phyloP scores from a whole-genome alignment of 2,329 filamentous ascomycete species.

The Talaromyces sp. region DNA sequence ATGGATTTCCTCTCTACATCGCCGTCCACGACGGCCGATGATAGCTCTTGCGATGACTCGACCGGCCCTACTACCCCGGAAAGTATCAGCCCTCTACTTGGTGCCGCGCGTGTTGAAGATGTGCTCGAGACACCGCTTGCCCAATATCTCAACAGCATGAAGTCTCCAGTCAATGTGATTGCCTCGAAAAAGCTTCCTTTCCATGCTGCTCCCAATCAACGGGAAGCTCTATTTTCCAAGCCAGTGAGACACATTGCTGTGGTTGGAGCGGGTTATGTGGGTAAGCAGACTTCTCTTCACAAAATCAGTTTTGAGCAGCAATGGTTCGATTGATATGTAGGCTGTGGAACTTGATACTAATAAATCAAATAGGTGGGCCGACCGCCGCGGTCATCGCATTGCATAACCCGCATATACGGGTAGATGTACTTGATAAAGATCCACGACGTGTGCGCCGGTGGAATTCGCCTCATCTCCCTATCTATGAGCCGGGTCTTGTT shows the following conservation, averaged over 20 bases:
- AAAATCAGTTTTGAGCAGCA: not conserved
- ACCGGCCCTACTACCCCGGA: conserved; percentile 25
- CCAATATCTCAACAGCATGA: conserved; percentile 15
- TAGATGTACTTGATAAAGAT: conserved; percentile 71
- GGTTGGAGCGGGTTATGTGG: conserved; percentile 70
- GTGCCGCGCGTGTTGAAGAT: conserved; percentile 22
- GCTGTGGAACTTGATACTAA: not conserved
- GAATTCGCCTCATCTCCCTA: conserved; percentile 68
- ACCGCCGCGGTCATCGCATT: conserved; percentile 70
- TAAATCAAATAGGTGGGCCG: conserved; percentile 56
- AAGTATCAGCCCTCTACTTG: conserved; percentile 25
- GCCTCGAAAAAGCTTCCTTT: conserved; percentile 5
- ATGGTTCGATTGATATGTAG: not conserved
- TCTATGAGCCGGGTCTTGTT: conserved; percentile 67
- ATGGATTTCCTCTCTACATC: conserved; percentile 23
- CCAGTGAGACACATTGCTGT: conserved; percentile 55
- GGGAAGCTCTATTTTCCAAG: conserved; percentile 10
- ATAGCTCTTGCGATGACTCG: conserved; percentile 20
- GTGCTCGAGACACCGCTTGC: conserved; percentile 16
- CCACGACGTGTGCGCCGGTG: conserved; percentile 61
- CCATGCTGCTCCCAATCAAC: not conserved
- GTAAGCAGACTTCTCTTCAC: conserved; percentile 44
- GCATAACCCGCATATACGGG: conserved; percentile 64
- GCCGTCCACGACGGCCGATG: conserved; percentile 18
- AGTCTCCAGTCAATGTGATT: conserved; percentile 2